Base-by-base conservation (phyloP, 1,139 yeast genomes). In the Geotrichum citri-aurantii region DNA sequence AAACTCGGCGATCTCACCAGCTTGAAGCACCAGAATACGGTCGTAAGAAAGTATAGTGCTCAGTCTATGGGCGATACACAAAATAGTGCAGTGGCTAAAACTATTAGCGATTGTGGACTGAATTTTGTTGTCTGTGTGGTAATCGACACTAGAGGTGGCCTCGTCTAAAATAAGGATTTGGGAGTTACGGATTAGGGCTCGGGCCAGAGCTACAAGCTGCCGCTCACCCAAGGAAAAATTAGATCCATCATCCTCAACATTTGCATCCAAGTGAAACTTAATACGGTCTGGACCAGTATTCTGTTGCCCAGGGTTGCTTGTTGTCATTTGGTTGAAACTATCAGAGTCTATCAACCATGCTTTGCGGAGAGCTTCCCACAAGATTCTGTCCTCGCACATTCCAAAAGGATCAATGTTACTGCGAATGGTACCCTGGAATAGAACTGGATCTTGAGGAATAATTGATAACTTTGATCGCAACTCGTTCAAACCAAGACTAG, bases 111-210 rank as follows among this genome's bases (percentile, higher is more conserved):
- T 85, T 31, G 89, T 84, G 3, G 74, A 66, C 72, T 88, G 95
- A 65, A 88, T 85, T 69, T 80, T 81, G 51, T 81, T 77, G 71
- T 88, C 95, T 0, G 95, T 86, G 64, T 83, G 88, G 67, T 84
- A 85, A 70, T 88, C 95, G 50, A 88, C 93, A 10, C 88, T 83
- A 0, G 95, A 86, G 0, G 95, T 88, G 17, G 95, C 95, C 71
- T 88, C 95, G 69, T 88, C 95, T 61, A 88, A 72, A 61, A 88
- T 83, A 64, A 88, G 74, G 59, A 88, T 82, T 67, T 80, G 82
- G 6, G 89, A 77, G 55, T 81, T 79, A 62, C 89, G 79, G 17
- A 86, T 89, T 62, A 88, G 75, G 0, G 95, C 92, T 65, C 95
- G 79, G 0, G 93, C 89, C 64, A 88, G 78, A 1, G 93, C 86